A percentile compares a stretch with the other conserved stretches of the same genome.
phyloP scores from a whole-genome alignment of 2,329 filamentous ascomycete genomes.

The Scedosporium aurantiacum region DNA sequence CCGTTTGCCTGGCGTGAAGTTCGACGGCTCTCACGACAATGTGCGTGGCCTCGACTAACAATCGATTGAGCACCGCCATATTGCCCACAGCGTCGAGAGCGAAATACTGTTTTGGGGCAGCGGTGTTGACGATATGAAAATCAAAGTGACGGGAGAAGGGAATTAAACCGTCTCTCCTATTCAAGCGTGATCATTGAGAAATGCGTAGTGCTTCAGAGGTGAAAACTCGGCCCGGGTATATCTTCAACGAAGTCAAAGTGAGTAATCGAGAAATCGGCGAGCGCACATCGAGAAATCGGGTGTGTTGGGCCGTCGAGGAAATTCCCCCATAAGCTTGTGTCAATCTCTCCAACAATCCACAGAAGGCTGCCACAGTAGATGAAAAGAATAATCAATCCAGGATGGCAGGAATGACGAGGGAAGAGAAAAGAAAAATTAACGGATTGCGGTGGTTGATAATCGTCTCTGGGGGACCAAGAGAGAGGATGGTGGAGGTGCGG shows the following conservation, averaged over 20 bases:
- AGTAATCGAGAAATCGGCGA: background rate
- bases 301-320: background rate
- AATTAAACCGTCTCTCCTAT: background rate
- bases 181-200: conserved; percentile 1
- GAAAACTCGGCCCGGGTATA: background rate
- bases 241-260: conserved; percentile 1
- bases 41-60: conserved; percentile 24
- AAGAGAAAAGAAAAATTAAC: background rate
- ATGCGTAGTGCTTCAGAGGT: background rate
- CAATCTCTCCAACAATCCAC: background rate
- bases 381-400: background rate
- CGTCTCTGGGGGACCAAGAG: background rate
- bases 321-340: background rate
- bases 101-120: background rate
- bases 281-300: background rate
- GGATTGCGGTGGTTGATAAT: background rate
- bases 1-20: conserved; percentile 8
- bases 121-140: background rate
- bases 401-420: background rate
- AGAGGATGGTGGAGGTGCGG: background rate
- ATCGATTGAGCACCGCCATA: conserved; percentile 27
- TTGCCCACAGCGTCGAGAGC: background rate
- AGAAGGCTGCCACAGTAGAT: background rate
- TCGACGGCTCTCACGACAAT: conserved; percentile 24
- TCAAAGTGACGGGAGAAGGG: background rate